Conservation (phyloP, 768 basidiomycete species). For the Macrocybe gigantea region DNA sequence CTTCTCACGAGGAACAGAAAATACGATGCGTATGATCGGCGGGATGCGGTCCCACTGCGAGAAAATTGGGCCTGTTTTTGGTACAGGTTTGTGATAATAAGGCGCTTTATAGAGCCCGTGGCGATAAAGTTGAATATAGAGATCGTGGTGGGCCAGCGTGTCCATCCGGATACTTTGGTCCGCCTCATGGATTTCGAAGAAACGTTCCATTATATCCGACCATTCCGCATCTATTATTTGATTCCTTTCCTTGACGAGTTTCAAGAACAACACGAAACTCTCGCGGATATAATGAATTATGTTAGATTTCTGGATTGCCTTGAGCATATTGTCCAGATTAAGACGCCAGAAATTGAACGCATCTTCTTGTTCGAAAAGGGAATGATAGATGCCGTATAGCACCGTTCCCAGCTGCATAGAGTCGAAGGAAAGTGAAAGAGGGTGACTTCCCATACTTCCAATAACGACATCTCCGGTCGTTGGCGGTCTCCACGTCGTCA, state of each 20-base stretch:
- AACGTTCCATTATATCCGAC: slow-evolving; percentile 20
- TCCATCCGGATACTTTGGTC: slow-evolving; percentile 22
- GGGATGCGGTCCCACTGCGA: slow-evolving; percentile 20
- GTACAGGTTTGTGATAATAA: slow-evolving; percentile 1
- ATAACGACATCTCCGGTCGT: slow-evolving; percentile 15
- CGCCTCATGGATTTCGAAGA: slow-evolving; percentile 14
- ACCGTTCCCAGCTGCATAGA: slow-evolving; percentile 24
- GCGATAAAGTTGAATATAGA: slow-evolving; percentile 24
- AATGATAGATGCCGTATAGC: slow-evolving; percentile 33
- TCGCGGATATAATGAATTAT: slow-evolving; percentile 23
- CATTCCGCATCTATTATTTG: slow-evolving; percentile 14
- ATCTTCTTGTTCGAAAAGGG: slow-evolving; percentile 31
- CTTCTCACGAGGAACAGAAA: slow-evolving; percentile 24
- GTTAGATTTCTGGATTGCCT: slow-evolving; percentile 12
- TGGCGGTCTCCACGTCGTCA: slow-evolving; percentile 30
- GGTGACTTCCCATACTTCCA: background rate
- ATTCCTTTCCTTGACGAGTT: slow-evolving; percentile 14
- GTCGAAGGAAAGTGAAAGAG: slow-evolving; percentile 13
- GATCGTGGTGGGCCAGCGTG: slow-evolving; percentile 25
- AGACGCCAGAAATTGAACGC: slow-evolving; percentile 10
- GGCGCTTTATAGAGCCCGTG: slow-evolving; percentile 18
- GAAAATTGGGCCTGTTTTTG: slow-evolving; percentile 14
- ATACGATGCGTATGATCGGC: slow-evolving; percentile 22
- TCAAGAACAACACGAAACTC: slow-evolving; percentile 24
- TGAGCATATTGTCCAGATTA: slow-evolving; percentile 7